Percentiles rank a stretch among this genome's conserved stretches.
phyloP scores from a whole-genome alignment of 192 early-diverging fungal genomes.

The Dissophora globulifera region DNA sequence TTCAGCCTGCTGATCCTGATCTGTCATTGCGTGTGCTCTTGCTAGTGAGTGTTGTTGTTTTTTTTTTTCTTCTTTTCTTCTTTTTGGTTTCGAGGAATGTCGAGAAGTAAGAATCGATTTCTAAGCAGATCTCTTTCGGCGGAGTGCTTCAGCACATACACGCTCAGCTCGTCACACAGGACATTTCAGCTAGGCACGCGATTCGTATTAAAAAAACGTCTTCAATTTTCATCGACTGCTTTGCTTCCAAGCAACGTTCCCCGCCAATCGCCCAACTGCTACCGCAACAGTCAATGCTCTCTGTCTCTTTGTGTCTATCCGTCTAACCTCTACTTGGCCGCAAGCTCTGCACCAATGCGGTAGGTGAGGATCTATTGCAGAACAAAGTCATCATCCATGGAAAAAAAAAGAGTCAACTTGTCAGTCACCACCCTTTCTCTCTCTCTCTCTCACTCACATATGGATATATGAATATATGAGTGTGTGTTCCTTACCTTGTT shows the following conservation, averaged over 20 bases:
- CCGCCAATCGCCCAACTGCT: too few species aligned
- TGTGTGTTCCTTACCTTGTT: slow-evolving; percentile 74
- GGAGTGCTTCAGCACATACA: too few species aligned
- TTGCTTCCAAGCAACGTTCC: too few species aligned
- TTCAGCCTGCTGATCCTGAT: slow-evolving; percentile 10
- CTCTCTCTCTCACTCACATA: not conserved
- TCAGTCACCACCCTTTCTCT: not conserved
- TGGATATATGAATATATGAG: not conserved
- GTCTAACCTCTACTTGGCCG: slow-evolving; percentile 28
- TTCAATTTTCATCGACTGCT: too few species aligned
- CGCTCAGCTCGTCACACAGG: too few species aligned
- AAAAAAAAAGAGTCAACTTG: not conserved
- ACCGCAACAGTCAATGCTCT: too few species aligned
- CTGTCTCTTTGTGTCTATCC: too few species aligned
- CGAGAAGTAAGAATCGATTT: too few species aligned
- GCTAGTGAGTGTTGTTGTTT: not conserved
- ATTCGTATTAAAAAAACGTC: too few species aligned
- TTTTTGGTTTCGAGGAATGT: too few species aligned
- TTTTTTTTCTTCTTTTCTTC: not conserved
- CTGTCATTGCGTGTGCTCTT: slow-evolving; percentile 4
- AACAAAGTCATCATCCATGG: not conserved
- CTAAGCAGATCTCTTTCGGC: too few species aligned
- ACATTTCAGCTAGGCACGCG: too few species aligned
- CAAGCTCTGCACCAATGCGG: slow-evolving; percentile 51
- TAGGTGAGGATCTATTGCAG: slow-evolving; percentile 37